These are phyloP conservation scores for Blastobotrys mokoenaii DNA, from an alignment of 805 yeast species.

Conservation along the genomic window DNA sequence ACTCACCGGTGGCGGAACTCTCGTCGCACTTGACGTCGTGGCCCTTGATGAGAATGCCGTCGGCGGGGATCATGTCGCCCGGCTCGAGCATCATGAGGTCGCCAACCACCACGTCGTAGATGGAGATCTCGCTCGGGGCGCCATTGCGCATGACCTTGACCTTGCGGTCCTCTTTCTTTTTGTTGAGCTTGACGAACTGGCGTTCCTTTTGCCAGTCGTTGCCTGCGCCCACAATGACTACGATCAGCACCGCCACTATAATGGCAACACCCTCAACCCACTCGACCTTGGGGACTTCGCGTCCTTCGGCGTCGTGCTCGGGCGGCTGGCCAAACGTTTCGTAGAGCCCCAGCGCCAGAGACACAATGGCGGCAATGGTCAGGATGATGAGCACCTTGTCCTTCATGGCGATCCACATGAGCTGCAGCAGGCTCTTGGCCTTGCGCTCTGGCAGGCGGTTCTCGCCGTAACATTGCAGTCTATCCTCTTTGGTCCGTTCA, in stretches of 20 bases:
- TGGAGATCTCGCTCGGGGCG: conserved; percentile 55
- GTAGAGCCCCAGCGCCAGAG: conserved; percentile 84
- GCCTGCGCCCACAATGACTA: conserved; percentile 87
- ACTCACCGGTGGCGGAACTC: conserved; percentile 89
- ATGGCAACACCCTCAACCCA: conserved; percentile 99
- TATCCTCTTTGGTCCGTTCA: conserved; percentile 13
- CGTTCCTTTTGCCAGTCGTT: conserved; percentile 95
- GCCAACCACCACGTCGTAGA: conserved; percentile 76
- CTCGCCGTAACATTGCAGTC: conserved; percentile 43
- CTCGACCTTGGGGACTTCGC: conserved; percentile 72
- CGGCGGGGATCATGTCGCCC: conserved; percentile 92
- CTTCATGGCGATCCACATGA: conserved; percentile 78
- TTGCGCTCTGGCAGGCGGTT: conserved; percentile 65
- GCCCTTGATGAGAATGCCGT: conserved; percentile 66
- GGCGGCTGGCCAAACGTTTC: conserved; percentile 84
- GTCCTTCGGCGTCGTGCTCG: conserved; percentile 70
- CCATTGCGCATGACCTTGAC: conserved; percentile 72
- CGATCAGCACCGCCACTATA: conserved; percentile 81
- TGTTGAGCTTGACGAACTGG: conserved; percentile 81
- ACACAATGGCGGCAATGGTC: conserved; percentile 78
- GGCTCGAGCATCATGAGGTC: conserved; percentile 78
- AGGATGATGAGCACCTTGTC: conserved; percentile 85
- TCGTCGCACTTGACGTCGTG: conserved; percentile 78
- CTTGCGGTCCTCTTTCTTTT: conserved; percentile 78
- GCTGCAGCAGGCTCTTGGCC: conserved; percentile 55